A percentile compares a stretch with the other conserved stretches of the same genome.
Evolutionary conservation across 2,329 filamentous ascomycete species (phyloP).

Genomic region (Cladobotryum mycophilum): DNA sequence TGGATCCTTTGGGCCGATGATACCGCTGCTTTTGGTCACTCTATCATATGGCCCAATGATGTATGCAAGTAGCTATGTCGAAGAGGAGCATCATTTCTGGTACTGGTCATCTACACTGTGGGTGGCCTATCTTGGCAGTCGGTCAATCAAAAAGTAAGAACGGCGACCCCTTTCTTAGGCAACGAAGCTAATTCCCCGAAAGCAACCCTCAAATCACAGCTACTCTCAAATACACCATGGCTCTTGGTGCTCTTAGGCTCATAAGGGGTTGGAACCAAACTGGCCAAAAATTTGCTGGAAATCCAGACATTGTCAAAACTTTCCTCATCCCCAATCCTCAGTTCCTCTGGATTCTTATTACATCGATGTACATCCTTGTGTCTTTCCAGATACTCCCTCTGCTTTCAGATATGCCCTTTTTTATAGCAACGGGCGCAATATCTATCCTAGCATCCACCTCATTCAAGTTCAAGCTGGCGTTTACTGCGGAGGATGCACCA

Average conservation of each 20-base stretch:
- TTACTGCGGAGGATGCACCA: constrained; percentile 80
- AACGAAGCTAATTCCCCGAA: constrained; percentile 7
- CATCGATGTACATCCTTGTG: constrained; percentile 60
- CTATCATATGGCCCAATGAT: constrained; percentile 76
- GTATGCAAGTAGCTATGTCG: constrained; percentile 96
- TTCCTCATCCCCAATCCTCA: constrained; percentile 59
- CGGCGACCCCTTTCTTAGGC: not conserved
- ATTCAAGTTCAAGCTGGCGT: constrained; percentile 81
- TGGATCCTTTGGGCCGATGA: constrained; percentile 17
- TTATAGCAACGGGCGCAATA: constrained; percentile 35
- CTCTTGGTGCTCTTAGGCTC: constrained; percentile 59
- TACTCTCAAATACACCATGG: constrained; percentile 30
- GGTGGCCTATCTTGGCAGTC: constrained; percentile 50
- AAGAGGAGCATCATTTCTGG: constrained; percentile 99
- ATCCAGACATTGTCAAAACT: constrained; percentile 72
- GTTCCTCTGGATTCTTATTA: constrained; percentile 69
- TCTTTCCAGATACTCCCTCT: constrained; percentile 38
- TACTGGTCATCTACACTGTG: constrained; percentile 80
- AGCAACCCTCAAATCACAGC: constrained; percentile 24
- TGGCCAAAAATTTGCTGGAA: constrained; percentile 91
- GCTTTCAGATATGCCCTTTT: constrained; percentile 36
- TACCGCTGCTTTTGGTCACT: constrained; percentile 46
- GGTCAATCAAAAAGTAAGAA: constrained; percentile 35
- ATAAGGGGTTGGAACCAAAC: constrained; percentile 89
- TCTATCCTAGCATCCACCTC: constrained; percentile 46